Evolutionary conservation across 2,329 filamentous ascomycete genomes (phyloP), one percentile per base, ranked within the genome.

Genomic region (Emergomyces pasteurianus): DNA sequence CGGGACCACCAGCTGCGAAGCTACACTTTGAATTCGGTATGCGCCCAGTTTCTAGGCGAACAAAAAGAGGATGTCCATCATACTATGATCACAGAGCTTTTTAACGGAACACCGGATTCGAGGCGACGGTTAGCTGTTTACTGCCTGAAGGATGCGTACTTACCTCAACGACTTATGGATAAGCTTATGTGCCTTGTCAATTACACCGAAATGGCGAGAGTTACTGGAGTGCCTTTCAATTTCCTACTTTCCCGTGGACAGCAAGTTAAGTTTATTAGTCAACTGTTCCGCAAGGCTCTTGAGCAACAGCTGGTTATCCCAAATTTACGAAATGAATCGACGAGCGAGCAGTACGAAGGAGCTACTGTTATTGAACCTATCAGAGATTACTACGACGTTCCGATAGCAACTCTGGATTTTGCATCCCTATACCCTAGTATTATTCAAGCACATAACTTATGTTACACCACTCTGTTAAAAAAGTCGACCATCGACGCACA

Each of bases 31-130:
- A 99, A 99, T 74, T 96, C 94, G 1, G 94, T 99, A 6, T 95
- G 86, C 66, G 89, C 94, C 4, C 89, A 99, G 65, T 99, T 99
- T 70, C 74, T 99, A 28, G 91, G 91, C 54, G 94, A 99, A 72
- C 94, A 99, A 72, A 99, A 99, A 72, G 94, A 99, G 75, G 94
- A 99, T 74, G 94, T 99, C 2, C 94, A 99, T 71, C 87, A 99
- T 75, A 96, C 92, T 2, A 99, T 99, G 91, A 99, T 99, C 69
- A 99, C 95, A 0, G 95, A 97, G 70, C 78, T 99, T 2, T 96
- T 92, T 80, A 97, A 99, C 71, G 94, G 94, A 63, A 96, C 94
- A 0, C 86, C 92, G 0, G 94, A 99, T 71, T 96, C 92, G 3
- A 81, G 94, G 65, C 85, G 95, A 68, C 86, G 94, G 75, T 78